Evolutionary conservation across 2,329 filamentous ascomycete genomes (phyloP).

Genomic region (Fusarium tuaranense): DNA sequence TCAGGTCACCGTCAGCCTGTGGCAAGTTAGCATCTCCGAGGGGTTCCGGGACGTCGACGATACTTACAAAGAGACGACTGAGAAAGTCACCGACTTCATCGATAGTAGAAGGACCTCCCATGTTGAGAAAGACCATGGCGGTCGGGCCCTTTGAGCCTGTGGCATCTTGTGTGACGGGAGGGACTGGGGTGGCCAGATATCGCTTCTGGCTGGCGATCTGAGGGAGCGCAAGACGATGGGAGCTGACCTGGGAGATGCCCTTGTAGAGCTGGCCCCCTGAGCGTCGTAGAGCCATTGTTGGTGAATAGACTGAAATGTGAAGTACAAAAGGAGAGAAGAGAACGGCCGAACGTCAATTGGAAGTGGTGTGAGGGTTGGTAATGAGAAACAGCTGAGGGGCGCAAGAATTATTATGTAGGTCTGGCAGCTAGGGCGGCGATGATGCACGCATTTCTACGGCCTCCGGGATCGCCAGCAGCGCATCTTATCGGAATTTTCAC

Average conservation of each 20-base stretch:
- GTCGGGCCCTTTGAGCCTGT: constrained; percentile 82
- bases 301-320: constrained; percentile 4
- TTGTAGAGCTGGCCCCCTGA: constrained; percentile 47
- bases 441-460: constrained; percentile 41
- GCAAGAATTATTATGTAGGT: constrained; percentile 34
- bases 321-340: neutral
- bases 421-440: constrained; percentile 37
- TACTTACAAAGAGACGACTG: constrained; percentile 87
- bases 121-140: constrained; percentile 99
- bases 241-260: constrained; percentile 40
- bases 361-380: constrained; percentile 29
- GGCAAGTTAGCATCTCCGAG: constrained; percentile 24
- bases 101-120: constrained; percentile 93
- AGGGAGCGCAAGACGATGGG: constrained; percentile 45
- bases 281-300: constrained; percentile 48
- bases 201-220: constrained; percentile 48
- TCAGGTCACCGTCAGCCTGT: constrained; percentile 91
- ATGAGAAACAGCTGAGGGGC: constrained; percentile 34
- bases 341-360: constrained; percentile 19
- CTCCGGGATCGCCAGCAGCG: constrained; percentile 39
- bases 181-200: constrained; percentile 60
- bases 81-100: constrained; percentile 91
- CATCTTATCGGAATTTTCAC: constrained; percentile 39
- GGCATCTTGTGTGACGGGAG: constrained; percentile 83
- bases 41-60: neutral